These are phyloP conservation scores for Lactarius sanguifluus DNA, from an alignment of 768 basidiomycete species.

Conservation along the genomic window DNA sequence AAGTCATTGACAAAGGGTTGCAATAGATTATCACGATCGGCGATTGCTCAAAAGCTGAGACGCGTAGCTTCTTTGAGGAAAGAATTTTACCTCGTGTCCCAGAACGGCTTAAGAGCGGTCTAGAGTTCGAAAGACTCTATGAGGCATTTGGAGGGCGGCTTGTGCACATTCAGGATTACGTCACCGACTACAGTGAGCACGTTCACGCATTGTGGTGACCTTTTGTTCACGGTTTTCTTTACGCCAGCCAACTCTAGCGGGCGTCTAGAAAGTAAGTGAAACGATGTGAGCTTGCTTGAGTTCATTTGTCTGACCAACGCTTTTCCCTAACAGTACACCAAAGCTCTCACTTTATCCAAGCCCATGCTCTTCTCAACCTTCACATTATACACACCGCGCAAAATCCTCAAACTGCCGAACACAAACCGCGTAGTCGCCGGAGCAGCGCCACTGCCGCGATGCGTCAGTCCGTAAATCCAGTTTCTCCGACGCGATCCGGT, in stretches of 20 bases:
- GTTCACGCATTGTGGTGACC: neutral
- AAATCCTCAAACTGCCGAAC: conserved; percentile 38
- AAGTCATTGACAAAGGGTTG: neutral
- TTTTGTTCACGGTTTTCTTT: neutral
- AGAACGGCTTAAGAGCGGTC: conserved; percentile 49
- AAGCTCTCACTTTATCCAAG: conserved; percentile 82
- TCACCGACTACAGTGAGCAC: conserved; percentile 65
- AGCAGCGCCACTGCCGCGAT: conserved; percentile 31
- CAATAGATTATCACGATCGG: conserved; percentile 72
- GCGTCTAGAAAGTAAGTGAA: conserved; percentile 59
- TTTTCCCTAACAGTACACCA: conserved; percentile 55
- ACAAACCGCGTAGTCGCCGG: conserved; percentile 32
- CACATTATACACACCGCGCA: conserved; percentile 87
- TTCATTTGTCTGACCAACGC: neutral
- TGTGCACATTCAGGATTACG: conserved; percentile 79
- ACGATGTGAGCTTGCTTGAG: neutral
- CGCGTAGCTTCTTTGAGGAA: conserved; percentile 63
- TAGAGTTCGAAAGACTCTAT: conserved; percentile 73
- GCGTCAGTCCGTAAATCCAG: conserved; percentile 30
- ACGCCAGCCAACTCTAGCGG: conserved; percentile 69
- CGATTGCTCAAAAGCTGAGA: conserved; percentile 74
- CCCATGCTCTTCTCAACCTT: conserved; percentile 77
- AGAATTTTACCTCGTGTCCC: conserved; percentile 69
- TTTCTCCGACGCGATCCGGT: conserved; percentile 32
- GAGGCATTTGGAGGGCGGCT: conserved; percentile 84